Evolutionary conservation across 441 rosid genomes (phyloP), one percentile per base, ranked within the genome.

Genomic region (Euphorbia schlechtendalii): DNA sequence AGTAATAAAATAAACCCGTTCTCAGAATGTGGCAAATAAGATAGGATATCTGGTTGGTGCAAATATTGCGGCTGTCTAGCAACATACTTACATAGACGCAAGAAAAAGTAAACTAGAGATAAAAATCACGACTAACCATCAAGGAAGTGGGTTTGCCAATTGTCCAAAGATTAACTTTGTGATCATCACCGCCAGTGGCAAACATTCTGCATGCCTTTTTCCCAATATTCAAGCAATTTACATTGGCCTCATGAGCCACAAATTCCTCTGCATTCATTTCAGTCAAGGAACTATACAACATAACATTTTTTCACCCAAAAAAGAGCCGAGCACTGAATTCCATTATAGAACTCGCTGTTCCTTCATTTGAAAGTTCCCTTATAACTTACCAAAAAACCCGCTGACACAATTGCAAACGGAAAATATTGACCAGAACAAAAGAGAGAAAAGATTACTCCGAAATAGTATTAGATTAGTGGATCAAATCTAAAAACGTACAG

Each of bases 151-250:
- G 85, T 62, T 87, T 89, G 56, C 95, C 98, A 21, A 87, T 82
- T 18, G 90, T 78, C 98, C 98, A 92, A 59, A 92, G 87, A 79
- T 92, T 92, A 67, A 86, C 92, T 64, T 84, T 89, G 66, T 76
- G 74, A 76, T 92, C 98, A 82, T 87, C 98, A 41, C 96, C 95
- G 11, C 98, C 98, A 0, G 91, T 89, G 22, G 87, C 72, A 69
- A 86, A 77, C 67, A 87, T 78, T 73, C 96, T 82, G 73, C 85
- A 76, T 3, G 82, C 79, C 81, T 92, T 92, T 72, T 84, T 92
- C 59, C 95, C 98, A 11, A 92, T 82, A 60, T 67, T 70, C 25
- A 92, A 71, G 77, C 98, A 92, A 71, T 87, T 89, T 53, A 92
- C 96, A 77, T 87, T 81, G 17, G 75, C 76, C 0, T 91, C 77